Evolutionary conservation across 2,329 filamentous ascomycete genomes (phyloP).

Genomic region (Phyllosticta paracitricarpa): DNA sequence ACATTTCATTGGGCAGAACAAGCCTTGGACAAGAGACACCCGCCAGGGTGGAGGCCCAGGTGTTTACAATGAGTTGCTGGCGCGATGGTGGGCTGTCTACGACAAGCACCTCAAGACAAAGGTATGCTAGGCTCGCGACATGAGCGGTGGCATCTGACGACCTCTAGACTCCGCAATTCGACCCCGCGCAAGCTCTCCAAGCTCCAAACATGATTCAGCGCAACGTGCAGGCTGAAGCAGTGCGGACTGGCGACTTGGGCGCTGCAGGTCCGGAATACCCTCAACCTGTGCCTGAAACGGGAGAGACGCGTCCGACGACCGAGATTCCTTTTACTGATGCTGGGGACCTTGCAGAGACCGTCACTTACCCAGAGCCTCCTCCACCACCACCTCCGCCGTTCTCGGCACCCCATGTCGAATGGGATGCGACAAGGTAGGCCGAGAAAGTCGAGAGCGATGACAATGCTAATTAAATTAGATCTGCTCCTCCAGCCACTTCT

Average conservation of each 20-base stretch:
- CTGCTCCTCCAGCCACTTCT: slow-evolving; percentile 50
- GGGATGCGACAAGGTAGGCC: slow-evolving; percentile 52
- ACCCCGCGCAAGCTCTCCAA: not conserved
- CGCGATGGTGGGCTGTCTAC: slow-evolving; percentile 89
- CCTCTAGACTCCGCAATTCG: not conserved
- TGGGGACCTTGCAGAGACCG: slow-evolving; percentile 33
- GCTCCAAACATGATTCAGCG: slow-evolving; percentile 12
- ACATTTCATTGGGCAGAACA: slow-evolving; percentile 87
- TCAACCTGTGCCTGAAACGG: slow-evolving; percentile 14
- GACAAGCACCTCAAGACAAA: slow-evolving; percentile 64
- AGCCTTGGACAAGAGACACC: slow-evolving; percentile 59
- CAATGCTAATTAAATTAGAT: slow-evolving; percentile 18
- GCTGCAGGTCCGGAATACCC: not conserved
- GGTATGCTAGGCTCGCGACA: not conserved
- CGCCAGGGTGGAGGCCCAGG: slow-evolving; percentile 42
- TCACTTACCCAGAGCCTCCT: slow-evolving; percentile 28
- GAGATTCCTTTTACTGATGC: slow-evolving; percentile 36
- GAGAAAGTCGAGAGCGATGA: not conserved
- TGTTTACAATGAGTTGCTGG: slow-evolving; percentile 74
- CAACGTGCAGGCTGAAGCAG: slow-evolving; percentile 23
- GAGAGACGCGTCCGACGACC: slow-evolving; percentile 26
- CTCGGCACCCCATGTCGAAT: slow-evolving; percentile 49
- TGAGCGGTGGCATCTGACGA: not conserved
- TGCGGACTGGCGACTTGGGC: slow-evolving; percentile 14
- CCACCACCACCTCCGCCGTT: slow-evolving; percentile 34